These are phyloP conservation scores for Diaporthe nobilis DNA, from an alignment of 2,329 filamentous ascomycete species.

Conservation along the genomic window DNA sequence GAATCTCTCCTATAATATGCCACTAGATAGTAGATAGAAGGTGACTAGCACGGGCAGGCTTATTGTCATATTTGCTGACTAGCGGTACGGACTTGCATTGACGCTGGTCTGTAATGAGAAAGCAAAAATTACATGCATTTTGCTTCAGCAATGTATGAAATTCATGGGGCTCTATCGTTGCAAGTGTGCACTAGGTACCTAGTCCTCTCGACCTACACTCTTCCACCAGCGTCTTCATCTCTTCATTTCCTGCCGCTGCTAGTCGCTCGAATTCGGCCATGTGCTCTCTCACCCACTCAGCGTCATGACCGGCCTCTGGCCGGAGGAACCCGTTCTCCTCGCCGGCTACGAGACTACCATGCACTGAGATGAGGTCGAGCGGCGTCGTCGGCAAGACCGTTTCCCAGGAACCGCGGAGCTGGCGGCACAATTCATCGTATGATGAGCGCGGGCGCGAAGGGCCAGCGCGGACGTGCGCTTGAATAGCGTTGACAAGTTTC, in stretches of 20 bases:
- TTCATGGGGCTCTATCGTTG: too few relatives aligned
- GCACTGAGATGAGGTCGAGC: conserved; percentile 8
- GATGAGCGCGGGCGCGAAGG: conserved; percentile 12
- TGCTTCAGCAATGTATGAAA: too few relatives aligned
- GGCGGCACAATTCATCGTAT: conserved; percentile 17
- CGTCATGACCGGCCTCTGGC: conserved; percentile 26
- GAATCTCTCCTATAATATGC: not conserved
- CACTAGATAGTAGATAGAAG: not conserved
- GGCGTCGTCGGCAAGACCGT: not conserved
- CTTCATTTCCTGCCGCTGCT: conserved; percentile 12
- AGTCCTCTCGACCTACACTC: conserved; percentile 14
- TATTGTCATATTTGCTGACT: not conserved
- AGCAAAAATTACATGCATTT: too few relatives aligned
- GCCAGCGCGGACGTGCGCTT: conserved; percentile 14
- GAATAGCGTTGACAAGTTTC: conserved; percentile 19
- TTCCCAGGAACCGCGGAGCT: conserved; percentile 17
- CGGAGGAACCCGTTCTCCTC: conserved; percentile 22
- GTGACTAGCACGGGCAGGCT: too few relatives aligned
- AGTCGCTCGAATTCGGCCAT: conserved; percentile 18
- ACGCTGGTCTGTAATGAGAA: too few relatives aligned
- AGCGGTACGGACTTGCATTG: too few relatives aligned
- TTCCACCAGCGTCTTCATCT: conserved; percentile 9
- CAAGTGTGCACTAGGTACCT: not conserved
- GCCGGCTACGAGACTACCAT: not conserved
- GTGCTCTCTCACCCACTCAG: conserved; percentile 16